Base-by-base conservation (phyloP, 192 early-diverging fungal species). In the Chytriomyces hyalinus region DNA sequence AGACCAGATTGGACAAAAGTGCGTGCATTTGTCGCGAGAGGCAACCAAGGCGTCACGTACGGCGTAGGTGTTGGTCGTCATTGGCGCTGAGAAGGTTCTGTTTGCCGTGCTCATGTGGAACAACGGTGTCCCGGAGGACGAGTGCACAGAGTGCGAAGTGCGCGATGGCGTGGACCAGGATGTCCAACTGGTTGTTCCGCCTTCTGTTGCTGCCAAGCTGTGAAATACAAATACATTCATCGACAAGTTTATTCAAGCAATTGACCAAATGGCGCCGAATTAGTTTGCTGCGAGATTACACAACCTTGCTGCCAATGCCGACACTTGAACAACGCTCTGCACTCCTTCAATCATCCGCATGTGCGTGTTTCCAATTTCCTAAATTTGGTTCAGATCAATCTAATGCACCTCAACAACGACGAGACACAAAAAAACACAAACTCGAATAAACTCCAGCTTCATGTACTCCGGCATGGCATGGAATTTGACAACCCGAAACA, bases 281-380 rank as follows among this genome's bases (percentile, higher is more conserved):
- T n/a, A 73, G n/a, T n/a, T 36, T 46, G 17, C 24, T 10, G 67
- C 11, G 3, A 73, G 60, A 28, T 62, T 82, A 65, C 84, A 87
- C 20, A 90, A 77, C 61, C 92, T 87, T 6, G 92, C 92, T 1
- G 93, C 88, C 69, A 99, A 81, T 10, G 93, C 96, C 20, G 91
- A 87, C 11, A 99, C 84, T 82, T 98, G 97, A n/a, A 97, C 84
- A 10, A 95, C 79, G 11, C 90, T 90, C 49, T 91, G 89, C 48
- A 92, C 89, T 24, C 97, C 97, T 63, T 98, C 95, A 49, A 97
- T 78, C 70, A 97, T 92, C 78, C 89, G 87, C 93, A 98, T 96
- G 69, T 99, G 96, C 15, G 93, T 92, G 63, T 89, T 78, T 26
- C 96, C 97, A 83, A 99, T 98, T 80, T 96, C 94, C 88, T 94